Evolutionary conservation across 1,284 basidiomycete genomes (phyloP).

Genomic region (Marasmius oreades): DNA sequence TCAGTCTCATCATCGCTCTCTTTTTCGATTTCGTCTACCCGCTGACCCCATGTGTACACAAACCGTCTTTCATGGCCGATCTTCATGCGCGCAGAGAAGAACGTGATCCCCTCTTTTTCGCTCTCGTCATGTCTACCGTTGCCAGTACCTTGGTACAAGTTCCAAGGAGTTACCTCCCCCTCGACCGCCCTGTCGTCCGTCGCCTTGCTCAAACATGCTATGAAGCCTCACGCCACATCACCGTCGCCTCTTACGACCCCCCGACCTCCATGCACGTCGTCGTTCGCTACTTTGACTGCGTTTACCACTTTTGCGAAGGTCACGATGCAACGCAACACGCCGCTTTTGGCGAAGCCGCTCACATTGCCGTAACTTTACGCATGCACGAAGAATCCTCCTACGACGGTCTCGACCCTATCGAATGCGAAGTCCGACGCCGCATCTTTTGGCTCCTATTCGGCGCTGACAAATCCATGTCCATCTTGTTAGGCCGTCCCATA

Average conservation of each 20-base stretch:
- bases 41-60: conserved; percentile 78
- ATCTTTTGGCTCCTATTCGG: conserved; percentile 86
- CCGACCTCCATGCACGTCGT: conserved; percentile 79
- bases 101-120: conserved; percentile 81
- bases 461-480: conserved; percentile 87
- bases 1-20: conserved; percentile 74
- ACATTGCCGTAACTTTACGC: conserved; percentile 75
- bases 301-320: conserved; percentile 85
- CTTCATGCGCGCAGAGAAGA: conserved; percentile 74
- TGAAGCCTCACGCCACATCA: conserved; percentile 77
- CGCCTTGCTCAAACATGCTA: conserved; percentile 74
- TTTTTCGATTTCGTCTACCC: conserved; percentile 91
- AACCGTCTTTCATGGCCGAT: conserved; percentile 84
- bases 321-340: conserved; percentile 84
- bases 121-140: conserved; percentile 81
- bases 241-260: conserved; percentile 76
- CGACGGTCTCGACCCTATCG: conserved; percentile 77
- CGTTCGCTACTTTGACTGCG: conserved; percentile 78
- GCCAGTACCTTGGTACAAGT: conserved; percentile 82
- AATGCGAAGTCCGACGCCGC: conserved; percentile 77
- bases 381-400: conserved; percentile 83
- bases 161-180: conserved; percentile 75
- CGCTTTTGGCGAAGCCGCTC: conserved; percentile 77
- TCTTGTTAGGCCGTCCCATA: conserved; percentile 75
- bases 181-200: conserved; percentile 73